phyloP scores from a whole-genome alignment of 345 rosid species.

The Cardamine chenopodiifolia region DNA sequence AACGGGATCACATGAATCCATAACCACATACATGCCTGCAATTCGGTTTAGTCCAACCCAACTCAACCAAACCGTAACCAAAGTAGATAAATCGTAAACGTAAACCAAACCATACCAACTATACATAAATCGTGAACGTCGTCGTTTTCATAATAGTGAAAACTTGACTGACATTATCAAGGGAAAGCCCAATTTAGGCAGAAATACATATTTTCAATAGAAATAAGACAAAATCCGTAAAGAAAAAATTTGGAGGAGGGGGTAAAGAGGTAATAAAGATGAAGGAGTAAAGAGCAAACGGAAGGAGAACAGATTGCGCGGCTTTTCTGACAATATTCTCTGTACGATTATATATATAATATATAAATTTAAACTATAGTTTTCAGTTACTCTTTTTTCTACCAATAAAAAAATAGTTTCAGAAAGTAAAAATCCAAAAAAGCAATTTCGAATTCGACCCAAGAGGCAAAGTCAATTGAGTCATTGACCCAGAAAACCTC shows the following conservation, averaged over 20 bases:
- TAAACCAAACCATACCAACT: neutral
- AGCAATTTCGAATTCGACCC: constrained; percentile 13
- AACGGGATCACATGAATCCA: neutral
- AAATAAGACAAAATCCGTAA: constrained; percentile 8
- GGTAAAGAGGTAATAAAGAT: constrained; percentile 17
- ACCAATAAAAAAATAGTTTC: neutral
- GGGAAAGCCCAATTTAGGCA: neutral
- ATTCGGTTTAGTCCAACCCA: constrained; percentile 5
- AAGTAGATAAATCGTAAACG: neutral
- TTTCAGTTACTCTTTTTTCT: neutral
- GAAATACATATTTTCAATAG: neutral
- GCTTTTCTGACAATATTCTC: constrained; percentile 78
- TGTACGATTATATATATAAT: constrained; percentile 31
- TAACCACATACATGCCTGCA: neutral
- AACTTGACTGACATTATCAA: neutral
- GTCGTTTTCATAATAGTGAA: neutral
- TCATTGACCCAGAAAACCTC: constrained; percentile 18
- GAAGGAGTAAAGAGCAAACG: constrained; percentile 16
- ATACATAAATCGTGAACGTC: too few species aligned
- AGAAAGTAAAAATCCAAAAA: neutral
- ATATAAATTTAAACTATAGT: too few species aligned
- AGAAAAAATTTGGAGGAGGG: neutral
- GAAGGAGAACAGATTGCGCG: constrained; percentile 32
- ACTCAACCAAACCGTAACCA: constrained; percentile 1
- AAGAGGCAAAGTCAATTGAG: constrained; percentile 13